Evolutionary conservation across 2,329 filamentous ascomycete genomes (phyloP).

Genomic region (Chaetomium sp.): DNA sequence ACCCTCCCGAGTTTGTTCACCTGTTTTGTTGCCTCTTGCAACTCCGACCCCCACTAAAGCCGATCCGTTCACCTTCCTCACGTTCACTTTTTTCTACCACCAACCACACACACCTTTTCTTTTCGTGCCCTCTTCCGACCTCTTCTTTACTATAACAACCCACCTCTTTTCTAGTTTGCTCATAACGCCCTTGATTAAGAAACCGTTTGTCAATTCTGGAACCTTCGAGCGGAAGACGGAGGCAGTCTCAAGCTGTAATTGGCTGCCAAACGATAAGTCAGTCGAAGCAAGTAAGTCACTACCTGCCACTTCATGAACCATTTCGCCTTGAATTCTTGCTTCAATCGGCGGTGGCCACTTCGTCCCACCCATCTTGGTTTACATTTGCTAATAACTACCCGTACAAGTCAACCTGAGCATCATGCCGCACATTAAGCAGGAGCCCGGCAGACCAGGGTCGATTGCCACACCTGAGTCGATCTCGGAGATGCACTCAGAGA

Average conservation of each 20-base stretch:
- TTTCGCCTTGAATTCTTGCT: too few species aligned
- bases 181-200: too few species aligned
- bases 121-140: not conserved
- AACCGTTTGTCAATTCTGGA: too few species aligned
- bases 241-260: not conserved
- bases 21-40: not conserved
- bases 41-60: not conserved
- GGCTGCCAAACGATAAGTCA: not conserved
- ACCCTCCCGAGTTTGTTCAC: not conserved
- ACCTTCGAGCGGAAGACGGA: not conserved
- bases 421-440: constrained; percentile 11
- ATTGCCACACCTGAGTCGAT: not conserved
- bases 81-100: not conserved
- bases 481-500: constrained; percentile 1
- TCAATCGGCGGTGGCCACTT: not conserved
- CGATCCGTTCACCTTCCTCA: not conserved
- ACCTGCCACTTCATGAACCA: not conserved
- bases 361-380: not conserved
- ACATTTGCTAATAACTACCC: not conserved
- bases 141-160: not conserved
- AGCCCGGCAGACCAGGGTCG: not conserved
- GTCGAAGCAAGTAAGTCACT: constrained; percentile 1
- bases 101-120: not conserved
- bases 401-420: not conserved
- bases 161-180: not conserved